phyloP scores from a whole-genome alignment of 202 grass and related monocot species.

The Setaria italica region DNA sequence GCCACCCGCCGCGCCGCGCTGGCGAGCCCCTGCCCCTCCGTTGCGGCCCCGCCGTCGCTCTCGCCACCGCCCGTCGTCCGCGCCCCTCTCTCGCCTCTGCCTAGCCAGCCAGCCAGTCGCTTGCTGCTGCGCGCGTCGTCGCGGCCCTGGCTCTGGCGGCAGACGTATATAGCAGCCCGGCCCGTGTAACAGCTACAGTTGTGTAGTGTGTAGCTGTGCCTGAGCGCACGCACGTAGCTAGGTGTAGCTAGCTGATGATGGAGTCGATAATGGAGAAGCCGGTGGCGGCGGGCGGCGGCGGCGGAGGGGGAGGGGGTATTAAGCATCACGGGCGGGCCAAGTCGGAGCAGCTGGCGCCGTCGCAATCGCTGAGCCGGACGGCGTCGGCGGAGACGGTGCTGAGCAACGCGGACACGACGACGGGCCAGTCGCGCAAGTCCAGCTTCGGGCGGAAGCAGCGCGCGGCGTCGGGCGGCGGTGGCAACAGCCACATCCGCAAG shows the following conservation, averaged over 20 bases:
- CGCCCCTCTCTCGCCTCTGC: neutral
- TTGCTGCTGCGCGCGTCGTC: neutral
- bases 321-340: conserved; percentile 44
- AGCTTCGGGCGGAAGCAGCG: conserved; percentile 66
- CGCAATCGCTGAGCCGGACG: conserved; percentile 68
- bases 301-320: conserved; percentile 19
- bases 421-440: conserved; percentile 61
- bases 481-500: conserved; percentile 71
- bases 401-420: conserved; percentile 21
- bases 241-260: neutral
- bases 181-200: conserved; percentile 39
- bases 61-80: neutral
- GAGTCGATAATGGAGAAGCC: conserved; percentile 48
- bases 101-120: neutral
- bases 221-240: neutral
- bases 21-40: conserved; percentile 53
- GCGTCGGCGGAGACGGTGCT: conserved; percentile 67
- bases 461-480: conserved; percentile 44
- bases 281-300: conserved; percentile 41
- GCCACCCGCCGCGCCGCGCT: conserved; percentile 40
- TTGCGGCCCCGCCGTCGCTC: conserved; percentile 35
- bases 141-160: neutral
- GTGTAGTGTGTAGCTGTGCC: neutral
- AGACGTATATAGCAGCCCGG: conserved; percentile 23
- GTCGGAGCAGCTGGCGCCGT: conserved; percentile 66